A percentile compares a stretch with the other conserved stretches of the same genome.
These are phyloP conservation scores for Neopestalotiopsis sp. DNA, from an alignment of 2,329 filamentous ascomycete genomes.

Conservation along the genomic window DNA sequence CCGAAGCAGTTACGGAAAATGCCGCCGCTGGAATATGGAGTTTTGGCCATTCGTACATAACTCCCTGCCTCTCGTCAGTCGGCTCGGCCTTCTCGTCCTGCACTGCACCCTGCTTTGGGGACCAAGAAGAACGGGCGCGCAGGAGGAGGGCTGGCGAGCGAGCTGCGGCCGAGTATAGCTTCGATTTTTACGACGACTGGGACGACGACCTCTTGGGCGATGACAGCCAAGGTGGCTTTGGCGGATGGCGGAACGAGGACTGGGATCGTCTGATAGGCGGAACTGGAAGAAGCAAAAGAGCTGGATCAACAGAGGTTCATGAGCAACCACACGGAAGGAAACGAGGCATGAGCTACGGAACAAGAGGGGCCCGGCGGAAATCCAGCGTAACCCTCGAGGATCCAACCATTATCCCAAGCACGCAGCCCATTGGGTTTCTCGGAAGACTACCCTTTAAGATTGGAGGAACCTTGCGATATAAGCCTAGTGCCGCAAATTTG, in stretches of 20 bases:
- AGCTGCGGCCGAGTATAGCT: slow-evolving; percentile 79
- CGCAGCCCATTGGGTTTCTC: slow-evolving; percentile 84
- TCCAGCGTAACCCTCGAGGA: slow-evolving; percentile 63
- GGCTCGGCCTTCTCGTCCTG: slow-evolving; percentile 74
- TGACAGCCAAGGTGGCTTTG: slow-evolving; percentile 67
- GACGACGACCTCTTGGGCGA: slow-evolving; percentile 62
- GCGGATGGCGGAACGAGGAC: slow-evolving; percentile 80
- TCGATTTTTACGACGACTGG: slow-evolving; percentile 99
- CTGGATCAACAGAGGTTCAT: slow-evolving; percentile 30
- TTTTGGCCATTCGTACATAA: slow-evolving; percentile 85
- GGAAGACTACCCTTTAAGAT: slow-evolving; percentile 84
- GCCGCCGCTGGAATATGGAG: slow-evolving; percentile 91
- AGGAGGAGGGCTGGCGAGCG: slow-evolving; percentile 68
- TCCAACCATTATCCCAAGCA: slow-evolving; percentile 88
- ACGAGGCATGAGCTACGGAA: slow-evolving; percentile 89
- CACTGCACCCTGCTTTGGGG: slow-evolving; percentile 72
- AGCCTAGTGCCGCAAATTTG: slow-evolving; percentile 87
- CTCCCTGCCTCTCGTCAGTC: slow-evolving; percentile 77
- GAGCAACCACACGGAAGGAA: slow-evolving; percentile 53
- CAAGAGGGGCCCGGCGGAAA: slow-evolving; percentile 60
- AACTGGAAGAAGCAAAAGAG: slow-evolving; percentile 22
- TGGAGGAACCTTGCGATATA: slow-evolving; percentile 83
- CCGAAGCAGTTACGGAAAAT: slow-evolving; percentile 88
- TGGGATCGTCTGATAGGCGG: slow-evolving; percentile 82
- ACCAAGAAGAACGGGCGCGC: slow-evolving; percentile 75